Conservation (phyloP, 2,329 filamentous ascomycete species). For the Fusarium sp. region DNA sequence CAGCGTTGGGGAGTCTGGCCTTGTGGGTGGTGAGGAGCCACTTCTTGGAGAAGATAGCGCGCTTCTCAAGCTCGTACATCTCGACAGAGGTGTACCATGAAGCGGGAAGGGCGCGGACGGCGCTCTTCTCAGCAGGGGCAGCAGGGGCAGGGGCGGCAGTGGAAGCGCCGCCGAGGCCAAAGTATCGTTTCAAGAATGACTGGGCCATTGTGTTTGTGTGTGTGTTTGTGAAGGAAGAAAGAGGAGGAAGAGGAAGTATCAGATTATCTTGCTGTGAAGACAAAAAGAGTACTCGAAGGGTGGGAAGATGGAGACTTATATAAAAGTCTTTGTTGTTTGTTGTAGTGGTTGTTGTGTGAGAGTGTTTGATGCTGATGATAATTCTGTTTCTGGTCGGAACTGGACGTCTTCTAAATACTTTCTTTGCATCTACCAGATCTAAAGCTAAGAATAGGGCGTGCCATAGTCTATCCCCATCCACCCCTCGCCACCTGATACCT, state of each 20-base stretch:
- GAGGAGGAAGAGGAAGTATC: slow-evolving; percentile 8
- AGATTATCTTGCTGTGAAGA: slow-evolving; percentile 14
- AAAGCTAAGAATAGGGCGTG: slow-evolving; percentile 35
- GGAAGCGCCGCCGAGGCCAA: slow-evolving; percentile 50
- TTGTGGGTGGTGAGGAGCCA: slow-evolving; percentile 67
- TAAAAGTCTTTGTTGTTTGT: slow-evolving; percentile 19
- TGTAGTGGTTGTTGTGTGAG: slow-evolving; percentile 9
- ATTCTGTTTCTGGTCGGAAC: slow-evolving; percentile 28
- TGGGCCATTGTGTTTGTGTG: slow-evolving; percentile 39
- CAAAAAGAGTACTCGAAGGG: slow-evolving; percentile 4
- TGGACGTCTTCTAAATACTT: slow-evolving; percentile 41
- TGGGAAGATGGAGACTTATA: slow-evolving; percentile 24
- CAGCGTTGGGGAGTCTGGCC: slow-evolving; percentile 60
- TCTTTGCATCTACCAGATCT: slow-evolving; percentile 19
- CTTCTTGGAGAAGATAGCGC: slow-evolving; percentile 67
- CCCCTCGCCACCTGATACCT: slow-evolving; percentile 40
- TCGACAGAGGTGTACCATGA: slow-evolving; percentile 64
- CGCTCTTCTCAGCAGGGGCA: slow-evolving; percentile 32
- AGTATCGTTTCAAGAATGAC: slow-evolving; percentile 51
- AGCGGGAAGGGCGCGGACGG: slow-evolving; percentile 56
- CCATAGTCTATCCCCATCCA: slow-evolving; percentile 14
- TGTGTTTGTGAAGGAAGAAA: slow-evolving; percentile 8
- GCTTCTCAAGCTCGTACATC: slow-evolving; percentile 67
- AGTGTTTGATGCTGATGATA: slow-evolving; percentile 31
- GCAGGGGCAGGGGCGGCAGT: slow-evolving; percentile 19